A percentile compares a stretch with the other conserved stretches of the same genome.
These are phyloP conservation scores for Monilinia polystroma DNA, from an alignment of 2,329 filamentous ascomycete species.

Conservation along the genomic window DNA sequence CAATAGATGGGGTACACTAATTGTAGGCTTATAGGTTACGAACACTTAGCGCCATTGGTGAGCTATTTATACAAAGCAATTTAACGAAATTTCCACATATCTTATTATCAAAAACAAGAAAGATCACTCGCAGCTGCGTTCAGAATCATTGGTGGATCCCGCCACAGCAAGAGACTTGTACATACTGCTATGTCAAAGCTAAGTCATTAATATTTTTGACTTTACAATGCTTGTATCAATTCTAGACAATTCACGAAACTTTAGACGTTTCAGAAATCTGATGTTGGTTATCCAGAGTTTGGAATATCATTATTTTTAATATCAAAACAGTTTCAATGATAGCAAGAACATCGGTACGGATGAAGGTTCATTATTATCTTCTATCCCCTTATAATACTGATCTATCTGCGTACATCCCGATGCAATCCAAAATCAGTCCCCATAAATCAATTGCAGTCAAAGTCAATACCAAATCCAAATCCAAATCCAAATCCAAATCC, in stretches of 20 bases:
- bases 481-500: not conserved
- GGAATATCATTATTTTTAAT: not conserved
- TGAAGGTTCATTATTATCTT: not conserved
- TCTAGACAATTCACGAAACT: too few relatives aligned
- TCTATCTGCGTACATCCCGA: not conserved
- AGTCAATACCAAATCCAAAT: not conserved
- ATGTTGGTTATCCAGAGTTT: too few relatives aligned
- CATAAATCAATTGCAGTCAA: not conserved
- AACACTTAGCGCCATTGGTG: not conserved
- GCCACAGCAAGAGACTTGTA: too few relatives aligned
- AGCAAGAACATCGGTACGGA: not conserved
- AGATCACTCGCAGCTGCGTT: not conserved
- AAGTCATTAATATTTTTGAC: too few relatives aligned
- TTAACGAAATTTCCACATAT: too few relatives aligned
- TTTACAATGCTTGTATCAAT: too few relatives aligned
- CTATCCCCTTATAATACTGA: not conserved
- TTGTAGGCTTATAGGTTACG: not conserved
- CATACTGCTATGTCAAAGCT: too few relatives aligned
- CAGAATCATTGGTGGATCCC: too few relatives aligned
- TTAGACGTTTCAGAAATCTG: too few relatives aligned
- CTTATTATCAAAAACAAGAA: not conserved
- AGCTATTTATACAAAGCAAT: not conserved
- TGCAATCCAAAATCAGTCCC: not conserved
- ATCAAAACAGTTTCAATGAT: not conserved
- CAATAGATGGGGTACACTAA: constrained; percentile 4